These are phyloP conservation scores for Hypoxylon lienhwacheense DNA, from an alignment of 495 filamentous ascomycete genomes.

Conservation along the genomic window DNA sequence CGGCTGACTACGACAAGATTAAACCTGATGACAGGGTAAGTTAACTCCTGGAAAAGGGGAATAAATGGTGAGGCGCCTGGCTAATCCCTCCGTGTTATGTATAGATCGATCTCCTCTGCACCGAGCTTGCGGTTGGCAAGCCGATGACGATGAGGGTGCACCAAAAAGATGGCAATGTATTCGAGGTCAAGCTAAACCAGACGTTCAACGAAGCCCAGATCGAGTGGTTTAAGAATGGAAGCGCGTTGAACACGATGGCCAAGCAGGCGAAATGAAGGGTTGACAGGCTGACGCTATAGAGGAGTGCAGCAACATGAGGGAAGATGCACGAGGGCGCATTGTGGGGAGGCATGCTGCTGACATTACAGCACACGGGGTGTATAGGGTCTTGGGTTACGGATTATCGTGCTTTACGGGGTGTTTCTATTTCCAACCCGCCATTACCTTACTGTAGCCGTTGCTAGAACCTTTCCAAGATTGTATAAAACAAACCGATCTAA, in stretches of 20 bases:
- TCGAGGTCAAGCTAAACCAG: conserved; percentile 82
- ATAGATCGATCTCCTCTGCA: conserved; percentile 80
- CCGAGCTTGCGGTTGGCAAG: conserved; percentile 89
- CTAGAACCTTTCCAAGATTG: conserved; percentile 33
- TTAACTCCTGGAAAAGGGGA: conserved; percentile 4
- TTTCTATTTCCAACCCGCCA: conserved; percentile 31
- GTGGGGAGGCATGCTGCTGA: conserved; percentile 37
- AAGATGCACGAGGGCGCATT: conserved; percentile 35
- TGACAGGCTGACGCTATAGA: conserved; percentile 1
- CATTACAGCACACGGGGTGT: conserved; percentile 36
- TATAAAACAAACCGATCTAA: conserved; percentile 37
- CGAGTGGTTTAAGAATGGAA: conserved; percentile 97
- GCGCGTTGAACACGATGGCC: conserved; percentile 97
- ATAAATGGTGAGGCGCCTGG: not conserved
- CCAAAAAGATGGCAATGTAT: conserved; percentile 77
- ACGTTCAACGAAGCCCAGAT: conserved; percentile 98
- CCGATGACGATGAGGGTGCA: conserved; percentile 90
- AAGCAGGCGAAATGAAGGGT: conserved; percentile 52
- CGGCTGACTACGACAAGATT: conserved; percentile 98
- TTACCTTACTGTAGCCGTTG: conserved; percentile 27
- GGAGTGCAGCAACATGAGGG: conserved; percentile 17
- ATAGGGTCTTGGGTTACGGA: conserved; percentile 40
- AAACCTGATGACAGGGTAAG: conserved; percentile 77
- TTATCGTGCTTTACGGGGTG: conserved; percentile 35
- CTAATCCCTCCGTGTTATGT: conserved; percentile 5